A percentile compares a stretch with the other conserved stretches of the same genome.
Evolutionary conservation across 1,139 yeast species (phyloP).

Genomic region (Pichia sp.): DNA sequence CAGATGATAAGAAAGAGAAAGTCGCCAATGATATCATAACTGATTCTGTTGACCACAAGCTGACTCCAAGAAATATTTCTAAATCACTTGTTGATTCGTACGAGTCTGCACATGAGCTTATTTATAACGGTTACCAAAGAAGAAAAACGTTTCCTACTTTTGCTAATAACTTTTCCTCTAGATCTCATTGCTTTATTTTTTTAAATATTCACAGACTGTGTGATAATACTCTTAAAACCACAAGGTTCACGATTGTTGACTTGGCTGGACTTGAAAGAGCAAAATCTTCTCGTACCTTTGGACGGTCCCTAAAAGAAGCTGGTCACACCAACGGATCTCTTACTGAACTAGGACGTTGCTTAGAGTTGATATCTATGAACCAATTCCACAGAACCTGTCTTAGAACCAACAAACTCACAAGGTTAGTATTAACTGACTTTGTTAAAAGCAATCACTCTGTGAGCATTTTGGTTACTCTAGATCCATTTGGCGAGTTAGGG

Average conservation of each 20-base stretch:
- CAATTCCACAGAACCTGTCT: conserved; percentile 33
- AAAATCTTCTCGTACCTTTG: conserved; percentile 37
- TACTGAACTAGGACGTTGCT: conserved; percentile 41
- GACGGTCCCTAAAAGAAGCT: conserved; percentile 38
- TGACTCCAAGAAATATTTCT: conserved; percentile 32
- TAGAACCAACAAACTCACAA: conserved; percentile 41
- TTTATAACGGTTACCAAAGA: conserved; percentile 18
- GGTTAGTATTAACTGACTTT: conserved; percentile 39
- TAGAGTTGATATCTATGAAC: conserved; percentile 33
- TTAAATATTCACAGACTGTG: conserved; percentile 19
- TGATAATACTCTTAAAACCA: conserved; percentile 14
- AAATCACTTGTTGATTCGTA: conserved; percentile 27
- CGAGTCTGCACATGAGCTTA: conserved; percentile 23
- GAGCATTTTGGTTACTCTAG: conserved; percentile 47
- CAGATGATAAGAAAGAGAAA: conserved; percentile 11
- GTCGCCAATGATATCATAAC: conserved; percentile 23
- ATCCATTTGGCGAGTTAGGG: conserved; percentile 55
- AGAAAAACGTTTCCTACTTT: conserved; percentile 22
- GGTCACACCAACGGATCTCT: conserved; percentile 34
- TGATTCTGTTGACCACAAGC: conserved; percentile 31
- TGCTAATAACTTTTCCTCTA: conserved; percentile 22
- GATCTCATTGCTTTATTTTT: conserved; percentile 28
- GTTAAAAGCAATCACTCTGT: conserved; percentile 30
- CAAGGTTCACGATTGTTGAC: conserved; percentile 40
- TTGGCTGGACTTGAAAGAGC: conserved; percentile 45